phyloP scores from a whole-genome alignment of 305 asterid species.

The Fraxinus baroniana region DNA sequence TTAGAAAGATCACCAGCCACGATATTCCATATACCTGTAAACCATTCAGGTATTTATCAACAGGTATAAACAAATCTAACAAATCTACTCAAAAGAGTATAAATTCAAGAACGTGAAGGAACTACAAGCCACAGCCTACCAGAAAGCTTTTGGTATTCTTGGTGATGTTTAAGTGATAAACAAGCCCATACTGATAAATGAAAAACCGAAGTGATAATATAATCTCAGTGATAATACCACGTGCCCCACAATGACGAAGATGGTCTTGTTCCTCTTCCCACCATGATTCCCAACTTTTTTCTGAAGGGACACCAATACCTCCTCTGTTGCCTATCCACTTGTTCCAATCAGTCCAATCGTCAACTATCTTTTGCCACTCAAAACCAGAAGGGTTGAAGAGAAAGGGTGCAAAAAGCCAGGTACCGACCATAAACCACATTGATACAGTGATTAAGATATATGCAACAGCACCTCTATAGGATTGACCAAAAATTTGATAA shows the following conservation, averaged over 20 bases:
- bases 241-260: conserved; percentile 77
- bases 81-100: conserved; percentile 1
- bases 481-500: conserved; percentile 72
- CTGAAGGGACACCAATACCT: conserved; percentile 90
- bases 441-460: conserved; percentile 79
- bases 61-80: not conserved
- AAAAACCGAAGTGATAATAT: conserved; percentile 69
- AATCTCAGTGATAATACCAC: conserved; percentile 73
- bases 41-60: not conserved
- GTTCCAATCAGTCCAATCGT: conserved; percentile 94
- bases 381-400: conserved; percentile 94
- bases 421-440: conserved; percentile 95
- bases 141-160: conserved; percentile 46
- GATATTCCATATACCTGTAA: conserved; percentile 79
- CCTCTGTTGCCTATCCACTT: conserved; percentile 92
- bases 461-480: conserved; percentile 65
- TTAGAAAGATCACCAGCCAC: conserved; percentile 73
- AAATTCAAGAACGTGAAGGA: conserved; percentile 13
- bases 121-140: conserved; percentile 39
- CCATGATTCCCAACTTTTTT: conserved; percentile 98
- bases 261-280: conserved; percentile 98
- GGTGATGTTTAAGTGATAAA: conserved; percentile 74
- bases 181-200: conserved; percentile 87
- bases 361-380: conserved; percentile 97
- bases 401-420: conserved; percentile 95